A percentile compares a stretch with the other conserved stretches of the same genome.
phyloP scores from a whole-genome alignment of 345 rosid species.

The Theobroma cacao region DNA sequence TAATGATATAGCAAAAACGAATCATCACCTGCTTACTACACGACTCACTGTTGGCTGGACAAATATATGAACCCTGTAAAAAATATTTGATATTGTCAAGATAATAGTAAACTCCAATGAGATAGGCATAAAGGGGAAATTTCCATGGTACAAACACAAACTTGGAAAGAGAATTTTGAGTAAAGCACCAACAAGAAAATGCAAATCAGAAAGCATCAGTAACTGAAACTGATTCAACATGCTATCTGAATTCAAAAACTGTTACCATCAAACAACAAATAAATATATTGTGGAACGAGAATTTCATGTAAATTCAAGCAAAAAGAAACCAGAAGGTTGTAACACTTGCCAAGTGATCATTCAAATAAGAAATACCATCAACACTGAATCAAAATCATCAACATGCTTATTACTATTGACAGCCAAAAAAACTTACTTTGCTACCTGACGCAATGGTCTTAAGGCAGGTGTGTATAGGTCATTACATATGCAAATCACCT shows the following conservation, averaged over 20 bases:
- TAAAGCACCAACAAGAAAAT: background rate
- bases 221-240: background rate
- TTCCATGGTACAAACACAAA: background rate
- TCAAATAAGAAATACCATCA: background rate
- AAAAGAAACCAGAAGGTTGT: background rate
- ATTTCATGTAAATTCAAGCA: background rate
- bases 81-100: conserved; percentile 7
- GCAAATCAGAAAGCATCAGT: background rate
- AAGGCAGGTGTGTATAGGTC: conserved; percentile 91
- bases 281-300: background rate
- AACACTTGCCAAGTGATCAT: background rate
- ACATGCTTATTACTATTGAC: background rate
- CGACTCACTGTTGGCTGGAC: conserved; percentile 87
- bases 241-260: background rate
- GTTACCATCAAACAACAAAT: background rate
- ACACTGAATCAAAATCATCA: background rate
- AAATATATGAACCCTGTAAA: conserved; percentile 87
- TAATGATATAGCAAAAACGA: background rate
- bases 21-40: conserved; percentile 79
- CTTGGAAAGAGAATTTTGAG: background rate
- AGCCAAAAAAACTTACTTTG: conserved; percentile 60
- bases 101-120: conserved; percentile 1
- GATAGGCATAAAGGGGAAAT: background rate
- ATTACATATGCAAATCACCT: conserved; percentile 88
- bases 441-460: conserved; percentile 88